Evolutionary conservation across 495 filamentous ascomycete species (phyloP).

Genomic region (Jackrogersella multiformis): DNA sequence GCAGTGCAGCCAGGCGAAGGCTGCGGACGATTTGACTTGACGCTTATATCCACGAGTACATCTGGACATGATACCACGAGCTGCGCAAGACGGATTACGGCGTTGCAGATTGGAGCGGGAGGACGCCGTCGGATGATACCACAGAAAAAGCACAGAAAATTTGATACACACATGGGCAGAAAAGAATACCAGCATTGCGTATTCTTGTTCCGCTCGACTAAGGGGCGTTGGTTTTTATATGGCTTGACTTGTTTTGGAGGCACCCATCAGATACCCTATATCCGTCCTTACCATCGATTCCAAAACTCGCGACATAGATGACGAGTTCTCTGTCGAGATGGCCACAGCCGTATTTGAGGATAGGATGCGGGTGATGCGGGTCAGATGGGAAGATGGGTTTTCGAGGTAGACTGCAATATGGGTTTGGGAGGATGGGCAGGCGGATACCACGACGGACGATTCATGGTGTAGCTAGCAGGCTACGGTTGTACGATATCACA

Average conservation of each 20-base stretch:
- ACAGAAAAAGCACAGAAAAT: slow-evolving; percentile 49
- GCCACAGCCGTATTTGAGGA: not conserved
- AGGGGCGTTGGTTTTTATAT: slow-evolving; percentile 39
- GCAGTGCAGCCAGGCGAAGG: slow-evolving; percentile 28
- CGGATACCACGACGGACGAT: slow-evolving; percentile 40
- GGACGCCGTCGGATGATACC: slow-evolving; percentile 49
- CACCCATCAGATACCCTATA: slow-evolving; percentile 25
- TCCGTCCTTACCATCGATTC: slow-evolving; percentile 15
- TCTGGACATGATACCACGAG: slow-evolving; percentile 50
- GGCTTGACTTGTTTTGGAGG: slow-evolving; percentile 22
- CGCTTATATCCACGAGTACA: slow-evolving; percentile 49
- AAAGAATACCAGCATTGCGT: slow-evolving; percentile 42
- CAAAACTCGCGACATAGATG: not conserved
- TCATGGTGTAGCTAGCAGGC: slow-evolving; percentile 34
- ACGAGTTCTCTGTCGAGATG: slow-evolving; percentile 5
- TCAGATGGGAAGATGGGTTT: slow-evolving; percentile 9
- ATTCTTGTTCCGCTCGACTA: slow-evolving; percentile 34
- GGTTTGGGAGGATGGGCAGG: slow-evolving; percentile 20
- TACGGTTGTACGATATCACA: slow-evolving; percentile 46
- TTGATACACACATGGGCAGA: slow-evolving; percentile 33
- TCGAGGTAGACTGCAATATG: slow-evolving; percentile 38
- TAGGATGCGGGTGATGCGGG: not conserved
- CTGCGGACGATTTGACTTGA: slow-evolving; percentile 45
- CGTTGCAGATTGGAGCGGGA: slow-evolving; percentile 49
- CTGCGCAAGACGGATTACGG: slow-evolving; percentile 46